A percentile compares a stretch with the other conserved stretches of the same genome.
Conservation (phyloP, 1,139 yeast genomes). For the Arxiozyma slooffiae region DNA sequence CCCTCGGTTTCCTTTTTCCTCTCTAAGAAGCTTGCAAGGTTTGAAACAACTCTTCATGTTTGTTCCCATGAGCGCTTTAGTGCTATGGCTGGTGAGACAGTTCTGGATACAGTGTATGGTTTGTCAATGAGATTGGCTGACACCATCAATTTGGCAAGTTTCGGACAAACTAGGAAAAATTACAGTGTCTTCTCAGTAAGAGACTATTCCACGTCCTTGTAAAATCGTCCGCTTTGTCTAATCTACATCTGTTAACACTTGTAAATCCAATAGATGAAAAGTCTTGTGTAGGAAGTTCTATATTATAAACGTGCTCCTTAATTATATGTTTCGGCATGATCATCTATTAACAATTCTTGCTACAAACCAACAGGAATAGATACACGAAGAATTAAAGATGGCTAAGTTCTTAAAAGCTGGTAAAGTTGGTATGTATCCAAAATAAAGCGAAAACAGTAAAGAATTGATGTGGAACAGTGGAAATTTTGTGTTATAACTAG, state of each 20-base stretch:
- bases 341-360: background rate
- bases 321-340: too few relatives aligned
- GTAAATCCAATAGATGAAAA: background rate
- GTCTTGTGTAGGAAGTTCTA: background rate
- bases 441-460: background rate
- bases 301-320: background rate
- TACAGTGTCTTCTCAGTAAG: too few relatives aligned
- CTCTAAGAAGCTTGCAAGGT: too few relatives aligned
- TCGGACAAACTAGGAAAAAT: background rate
- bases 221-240: background rate
- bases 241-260: background rate
- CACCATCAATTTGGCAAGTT: background rate
- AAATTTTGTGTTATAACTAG: too few relatives aligned
- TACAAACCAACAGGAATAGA: slow-evolving; percentile 9
- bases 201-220: background rate
- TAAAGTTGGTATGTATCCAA: slow-evolving; percentile 60
- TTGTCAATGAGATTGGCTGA: background rate
- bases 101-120: background rate
- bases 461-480: too few relatives aligned
- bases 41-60: too few relatives aligned
- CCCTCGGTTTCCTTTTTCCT: too few relatives aligned
- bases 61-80: background rate
- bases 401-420: slow-evolving; percentile 99
- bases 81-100: too few relatives aligned
- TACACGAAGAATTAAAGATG: slow-evolving; percentile 43